A percentile compares a stretch with the other conserved stretches of the same genome.
Conservation (phyloP, 306 rosid genomes). For the Vigna radiata region DNA sequence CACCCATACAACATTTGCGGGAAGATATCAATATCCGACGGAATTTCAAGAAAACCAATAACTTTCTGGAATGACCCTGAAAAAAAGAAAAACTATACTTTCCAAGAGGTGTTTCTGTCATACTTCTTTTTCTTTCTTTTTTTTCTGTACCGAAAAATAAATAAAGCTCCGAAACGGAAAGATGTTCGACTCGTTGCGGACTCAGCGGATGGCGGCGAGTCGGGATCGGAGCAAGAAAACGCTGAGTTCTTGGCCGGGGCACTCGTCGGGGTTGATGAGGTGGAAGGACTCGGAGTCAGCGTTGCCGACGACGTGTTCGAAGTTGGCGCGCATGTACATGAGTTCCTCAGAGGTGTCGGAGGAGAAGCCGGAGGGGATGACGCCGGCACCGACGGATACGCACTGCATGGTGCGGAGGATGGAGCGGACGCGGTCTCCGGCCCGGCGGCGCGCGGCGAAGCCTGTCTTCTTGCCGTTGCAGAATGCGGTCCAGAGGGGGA, state of each 20-base stretch:
- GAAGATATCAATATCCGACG: too few relatives aligned
- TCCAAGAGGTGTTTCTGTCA: not conserved
- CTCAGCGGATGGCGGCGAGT: constrained; percentile 47
- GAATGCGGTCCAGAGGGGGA: constrained; percentile 73
- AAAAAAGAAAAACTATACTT: not conserved
- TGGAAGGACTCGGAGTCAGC: constrained; percentile 90
- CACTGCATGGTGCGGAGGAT: constrained; percentile 82
- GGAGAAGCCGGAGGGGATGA: constrained; percentile 63
- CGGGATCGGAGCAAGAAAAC: constrained; percentile 87
- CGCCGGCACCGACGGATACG: constrained; percentile 89
- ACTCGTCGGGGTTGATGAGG: constrained; percentile 90
- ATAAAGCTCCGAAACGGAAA: not conserved
- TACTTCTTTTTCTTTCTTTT: not conserved
- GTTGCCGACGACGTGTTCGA: constrained; percentile 87
- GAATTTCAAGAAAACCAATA: not conserved
- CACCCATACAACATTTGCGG: too few relatives aligned
- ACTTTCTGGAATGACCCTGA: not conserved
- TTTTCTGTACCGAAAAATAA: constrained; percentile 23
- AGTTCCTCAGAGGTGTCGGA: constrained; percentile 61
- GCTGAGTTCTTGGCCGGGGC: constrained; percentile 87
- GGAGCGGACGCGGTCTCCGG: constrained; percentile 57
- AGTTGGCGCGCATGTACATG: constrained; percentile 88
- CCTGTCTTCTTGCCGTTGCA: constrained; percentile 78
- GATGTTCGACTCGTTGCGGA: not conserved
- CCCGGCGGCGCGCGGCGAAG: constrained; percentile 65